Evolutionary conservation across 2,329 filamentous ascomycete species (phyloP).

Genomic region (Cladobotryum mycophilum): DNA sequence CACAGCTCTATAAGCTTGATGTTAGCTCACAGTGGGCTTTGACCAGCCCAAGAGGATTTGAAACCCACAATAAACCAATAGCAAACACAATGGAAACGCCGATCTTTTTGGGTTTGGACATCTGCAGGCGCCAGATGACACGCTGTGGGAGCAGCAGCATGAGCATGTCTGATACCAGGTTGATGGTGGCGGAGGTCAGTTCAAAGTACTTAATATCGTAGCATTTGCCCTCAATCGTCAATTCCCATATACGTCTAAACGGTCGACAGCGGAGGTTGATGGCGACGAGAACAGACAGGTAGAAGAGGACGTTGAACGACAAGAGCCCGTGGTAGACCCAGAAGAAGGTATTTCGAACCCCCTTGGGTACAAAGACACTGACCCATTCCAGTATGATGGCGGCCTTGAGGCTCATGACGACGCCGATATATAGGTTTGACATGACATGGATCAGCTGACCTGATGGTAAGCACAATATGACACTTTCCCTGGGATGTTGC

Average conservation of each 20-base stretch:
- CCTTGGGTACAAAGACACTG: conserved; percentile 10
- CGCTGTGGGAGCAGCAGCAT: conserved; percentile 24
- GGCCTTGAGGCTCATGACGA: conserved; percentile 9
- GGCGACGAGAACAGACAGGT: conserved; percentile 15
- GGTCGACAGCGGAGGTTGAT: conserved; percentile 21
- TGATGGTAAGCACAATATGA: too few relatives aligned
- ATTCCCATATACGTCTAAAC: conserved; percentile 21
- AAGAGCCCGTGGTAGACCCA: conserved; percentile 19
- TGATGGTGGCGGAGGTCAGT: conserved; percentile 17
- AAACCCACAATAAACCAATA: conserved; percentile 23
- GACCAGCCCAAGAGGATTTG: not conserved
- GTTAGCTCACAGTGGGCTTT: not conserved
- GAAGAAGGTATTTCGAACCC: conserved; percentile 16
- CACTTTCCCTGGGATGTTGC: too few relatives aligned
- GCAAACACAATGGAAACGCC: conserved; percentile 25
- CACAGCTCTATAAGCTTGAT: not conserved
- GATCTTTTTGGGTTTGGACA: conserved; percentile 21
- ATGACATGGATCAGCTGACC: not conserved
- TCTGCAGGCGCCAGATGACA: conserved; percentile 23
- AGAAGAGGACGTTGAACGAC: conserved; percentile 15
- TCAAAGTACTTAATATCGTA: conserved; percentile 15
- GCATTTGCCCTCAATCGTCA: conserved; percentile 18
- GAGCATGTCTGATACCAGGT: conserved; percentile 20
- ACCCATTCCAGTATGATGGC: conserved; percentile 14
- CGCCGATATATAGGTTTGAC: not conserved